phyloP scores from a whole-genome alignment of 2,329 filamentous ascomycete species.

The Westerdykella sp. region DNA sequence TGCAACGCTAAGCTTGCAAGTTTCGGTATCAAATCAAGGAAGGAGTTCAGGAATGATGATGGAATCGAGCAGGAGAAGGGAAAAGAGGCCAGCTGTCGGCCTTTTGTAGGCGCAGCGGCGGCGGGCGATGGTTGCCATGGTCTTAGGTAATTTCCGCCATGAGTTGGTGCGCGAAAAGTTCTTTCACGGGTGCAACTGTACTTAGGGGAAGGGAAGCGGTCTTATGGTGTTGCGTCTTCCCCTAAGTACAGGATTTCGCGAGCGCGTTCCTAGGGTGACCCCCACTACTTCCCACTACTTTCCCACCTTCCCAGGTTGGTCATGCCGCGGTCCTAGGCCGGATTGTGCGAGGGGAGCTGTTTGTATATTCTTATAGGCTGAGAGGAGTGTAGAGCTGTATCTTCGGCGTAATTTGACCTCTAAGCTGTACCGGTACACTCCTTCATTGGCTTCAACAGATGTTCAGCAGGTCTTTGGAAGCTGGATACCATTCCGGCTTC shows the following conservation, averaged over 20 bases:
- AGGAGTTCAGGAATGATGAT: neutral
- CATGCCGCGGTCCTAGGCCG: too few species aligned
- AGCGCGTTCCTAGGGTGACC: neutral
- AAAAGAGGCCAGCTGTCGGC: conserved; percentile 11
- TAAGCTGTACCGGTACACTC: too few species aligned
- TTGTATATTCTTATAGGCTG: too few species aligned
- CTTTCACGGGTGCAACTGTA: conserved; percentile 26
- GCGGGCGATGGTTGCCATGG: conserved; percentile 10
- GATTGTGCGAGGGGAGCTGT: too few species aligned
- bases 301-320: too few species aligned
- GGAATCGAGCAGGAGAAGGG: conserved; percentile 1
- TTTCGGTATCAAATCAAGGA: neutral
- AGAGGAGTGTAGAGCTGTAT: too few species aligned
- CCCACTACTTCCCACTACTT: too few species aligned
- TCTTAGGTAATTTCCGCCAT: conserved; percentile 32
- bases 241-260: conserved; percentile 25
- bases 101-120: conserved; percentile 22
- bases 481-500: too few species aligned
- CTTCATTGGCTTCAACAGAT: too few species aligned
- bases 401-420: too few species aligned
- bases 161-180: conserved; percentile 13
- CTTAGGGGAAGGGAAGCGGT: conserved; percentile 26
- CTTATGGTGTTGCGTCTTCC: conserved; percentile 9
- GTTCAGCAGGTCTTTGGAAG: too few species aligned
- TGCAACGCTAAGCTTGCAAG: neutral